Conservation (phyloP, 768 basidiomycete species). For the Aureoboletus auriporus region DNA sequence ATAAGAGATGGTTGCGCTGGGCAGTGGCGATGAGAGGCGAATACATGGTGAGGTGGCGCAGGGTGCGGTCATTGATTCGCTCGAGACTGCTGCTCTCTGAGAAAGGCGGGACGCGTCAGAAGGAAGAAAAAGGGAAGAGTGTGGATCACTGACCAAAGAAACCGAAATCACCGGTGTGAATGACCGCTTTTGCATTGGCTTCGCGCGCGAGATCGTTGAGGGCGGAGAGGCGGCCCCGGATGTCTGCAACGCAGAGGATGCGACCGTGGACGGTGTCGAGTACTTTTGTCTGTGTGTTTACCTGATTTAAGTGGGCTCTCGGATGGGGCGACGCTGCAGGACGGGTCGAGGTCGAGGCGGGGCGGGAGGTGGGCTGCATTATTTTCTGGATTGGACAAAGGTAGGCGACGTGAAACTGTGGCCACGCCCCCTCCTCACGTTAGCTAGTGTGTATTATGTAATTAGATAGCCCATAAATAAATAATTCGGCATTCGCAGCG, state of each 20-base stretch:
- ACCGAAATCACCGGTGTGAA: constrained; percentile 99
- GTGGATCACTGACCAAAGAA: constrained; percentile 70
- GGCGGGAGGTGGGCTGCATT: constrained; percentile 55
- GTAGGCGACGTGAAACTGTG: constrained; percentile 7
- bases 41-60: constrained; percentile 94
- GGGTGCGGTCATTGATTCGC: constrained; percentile 91
- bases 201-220: constrained; percentile 91
- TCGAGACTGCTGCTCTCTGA: constrained; percentile 77
- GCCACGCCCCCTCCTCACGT: constrained; percentile 1
- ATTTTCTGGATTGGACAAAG: constrained; percentile 28
- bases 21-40: constrained; percentile 87
- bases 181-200: constrained; percentile 84
- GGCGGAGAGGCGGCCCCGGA: constrained; percentile 80
- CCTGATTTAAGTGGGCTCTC: constrained; percentile 37
- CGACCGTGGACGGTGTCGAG: constrained; percentile 79
- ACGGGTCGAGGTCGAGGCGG: constrained; percentile 58
- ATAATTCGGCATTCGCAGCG: constrained; percentile 3
- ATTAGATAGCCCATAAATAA: constrained; percentile 19
- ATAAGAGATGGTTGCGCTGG: constrained; percentile 74
- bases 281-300: constrained; percentile 76
- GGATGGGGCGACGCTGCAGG: constrained; percentile 56
- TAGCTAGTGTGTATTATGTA: constrained; percentile 18
- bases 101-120: constrained; percentile 17
- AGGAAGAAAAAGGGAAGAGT: constrained; percentile 1
- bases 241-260: constrained; percentile 93